Conservation (phyloP, 2,329 filamentous ascomycete species). For the Cladosporium sphaerospermum region DNA sequence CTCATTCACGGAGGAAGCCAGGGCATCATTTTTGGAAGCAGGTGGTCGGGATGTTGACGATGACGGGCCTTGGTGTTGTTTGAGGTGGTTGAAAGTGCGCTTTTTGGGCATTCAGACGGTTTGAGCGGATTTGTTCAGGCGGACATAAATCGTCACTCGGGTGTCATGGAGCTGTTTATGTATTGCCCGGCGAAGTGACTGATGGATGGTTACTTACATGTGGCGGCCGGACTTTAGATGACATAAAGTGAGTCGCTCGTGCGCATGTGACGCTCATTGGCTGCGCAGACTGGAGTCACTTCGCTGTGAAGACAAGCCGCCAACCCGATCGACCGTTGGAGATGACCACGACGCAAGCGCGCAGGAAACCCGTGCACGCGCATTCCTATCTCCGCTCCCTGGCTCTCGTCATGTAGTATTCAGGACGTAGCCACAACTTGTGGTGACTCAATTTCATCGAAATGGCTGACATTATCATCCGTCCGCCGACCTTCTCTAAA, state of each 20-base stretch:
- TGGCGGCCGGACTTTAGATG: not conserved
- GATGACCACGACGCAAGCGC: not conserved
- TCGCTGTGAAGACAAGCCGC: not conserved
- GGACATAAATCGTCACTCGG: not conserved
- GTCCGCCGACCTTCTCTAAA: conserved; percentile 28
- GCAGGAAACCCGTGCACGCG: not conserved
- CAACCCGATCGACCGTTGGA: not conserved
- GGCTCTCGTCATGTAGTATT: not conserved
- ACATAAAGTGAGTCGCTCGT: conserved; percentile 2
- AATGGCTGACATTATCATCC: conserved; percentile 22
- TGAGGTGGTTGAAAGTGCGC: conserved; percentile 34
- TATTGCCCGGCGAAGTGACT: too few species aligned
- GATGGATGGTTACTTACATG: too few species aligned
- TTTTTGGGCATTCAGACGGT: conserved; percentile 42
- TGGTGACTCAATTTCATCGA: not conserved
- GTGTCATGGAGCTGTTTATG: too few species aligned
- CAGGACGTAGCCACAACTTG: not conserved
- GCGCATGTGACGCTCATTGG: not conserved
- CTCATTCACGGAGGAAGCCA: conserved; percentile 39
- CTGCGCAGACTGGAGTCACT: not conserved
- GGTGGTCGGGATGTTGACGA: conserved; percentile 30
- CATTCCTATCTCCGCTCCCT: not conserved
- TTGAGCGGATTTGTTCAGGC: not conserved
- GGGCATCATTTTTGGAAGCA: conserved; percentile 16
- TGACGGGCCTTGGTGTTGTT: conserved; percentile 32